Percentiles rank a stretch among this genome's conserved stretches.
Evolutionary conservation across 768 basidiomycete species (phyloP).

Genomic region (Boletus edulis): DNA sequence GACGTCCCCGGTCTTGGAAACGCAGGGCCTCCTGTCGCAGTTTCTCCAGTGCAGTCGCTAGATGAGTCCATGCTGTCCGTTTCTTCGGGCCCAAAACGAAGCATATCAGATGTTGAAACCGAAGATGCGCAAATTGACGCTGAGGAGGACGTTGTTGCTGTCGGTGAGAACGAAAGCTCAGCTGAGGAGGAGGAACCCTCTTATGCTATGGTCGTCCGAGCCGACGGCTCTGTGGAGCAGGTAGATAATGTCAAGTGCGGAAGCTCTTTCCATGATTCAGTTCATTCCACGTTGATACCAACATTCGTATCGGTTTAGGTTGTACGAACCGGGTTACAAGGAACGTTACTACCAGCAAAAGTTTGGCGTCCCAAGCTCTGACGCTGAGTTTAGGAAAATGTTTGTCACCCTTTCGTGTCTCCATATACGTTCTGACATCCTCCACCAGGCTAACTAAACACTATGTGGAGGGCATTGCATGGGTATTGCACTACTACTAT

Average conservation of each 20-base stretch:
- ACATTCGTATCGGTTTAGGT: conserved; percentile 40
- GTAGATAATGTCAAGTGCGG: conserved; percentile 89
- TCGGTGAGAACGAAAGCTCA: conserved; percentile 40
- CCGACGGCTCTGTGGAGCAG: conserved; percentile 94
- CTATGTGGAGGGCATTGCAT: conserved; percentile 94
- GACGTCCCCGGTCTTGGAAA: conserved; percentile 35
- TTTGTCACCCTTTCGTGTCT: conserved; percentile 37
- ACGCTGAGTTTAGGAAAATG: conserved; percentile 71
- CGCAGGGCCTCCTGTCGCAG: conserved; percentile 18
- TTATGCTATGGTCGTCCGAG: conserved; percentile 70
- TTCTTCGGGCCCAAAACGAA: conserved; percentile 43
- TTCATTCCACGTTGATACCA: neutral
- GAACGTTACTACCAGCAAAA: conserved; percentile 95
- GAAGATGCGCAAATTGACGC: conserved; percentile 38
- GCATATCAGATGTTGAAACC: conserved; percentile 39
- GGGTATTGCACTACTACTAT: conserved; percentile 98
- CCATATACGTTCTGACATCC: conserved; percentile 4
- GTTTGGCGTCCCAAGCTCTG: conserved; percentile 74
- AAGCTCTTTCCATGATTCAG: conserved; percentile 1
- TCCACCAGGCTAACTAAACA: conserved; percentile 61
- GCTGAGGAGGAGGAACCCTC: conserved; percentile 49
- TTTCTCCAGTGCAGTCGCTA: conserved; percentile 6
- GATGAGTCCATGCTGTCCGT: conserved; percentile 20
- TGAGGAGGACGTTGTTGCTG: conserved; percentile 23
- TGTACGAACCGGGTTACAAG: conserved; percentile 96